Base-by-base conservation (phyloP, 306 rosid genomes). In the Oxytropis ochrocephala region DNA sequence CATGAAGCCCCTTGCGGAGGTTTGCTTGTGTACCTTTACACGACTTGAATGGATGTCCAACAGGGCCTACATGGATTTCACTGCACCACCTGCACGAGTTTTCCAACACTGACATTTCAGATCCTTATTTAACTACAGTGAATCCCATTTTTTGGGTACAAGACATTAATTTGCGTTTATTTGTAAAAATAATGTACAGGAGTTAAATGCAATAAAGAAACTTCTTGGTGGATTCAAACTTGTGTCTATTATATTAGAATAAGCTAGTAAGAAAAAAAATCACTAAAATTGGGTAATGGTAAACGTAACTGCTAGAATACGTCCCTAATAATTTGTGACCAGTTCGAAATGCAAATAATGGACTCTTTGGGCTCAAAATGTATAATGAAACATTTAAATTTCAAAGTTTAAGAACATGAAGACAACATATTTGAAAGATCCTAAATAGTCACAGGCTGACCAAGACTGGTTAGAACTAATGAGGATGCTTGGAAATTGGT, bases 41-140 rank as follows among this genome's bases (percentile, higher is more conserved):
- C 7, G 97, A 91, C 76, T 75, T 85, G 83, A 94, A 91, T 47
- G 99, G 99, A 87, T 90, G 99, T 69, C 99, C 99, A 67, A 82
- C 81, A 53, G 92, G 88, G 49, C 96, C 99, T 52, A 94, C 95
- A 29, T 94, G 96, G 76, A 94, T 85, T 87, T 94, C 99, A 66
- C 79, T 91, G 76, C 97, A 91, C 83, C 82, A 87, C 70, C 99
- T 94, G 88, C 87, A 85, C 38, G 16, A 29, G 64, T 16, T 74
- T 64, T 29, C 64, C 10, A 65, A 61, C 39, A 27, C 17, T 30
- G 21, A 24, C 29, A 24, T 24, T 3, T 24, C 29, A 83, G 70
- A 60, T n/a, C 24, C 53, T 16, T 43, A 13, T 33, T 60, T 27
- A 17, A n/a, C 17, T 43, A 72, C 27, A 59, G 36, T 8, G 3